Base-by-base conservation (phyloP, 192 early-diverging fungal species). In the Mortierella hygrophila region DNA sequence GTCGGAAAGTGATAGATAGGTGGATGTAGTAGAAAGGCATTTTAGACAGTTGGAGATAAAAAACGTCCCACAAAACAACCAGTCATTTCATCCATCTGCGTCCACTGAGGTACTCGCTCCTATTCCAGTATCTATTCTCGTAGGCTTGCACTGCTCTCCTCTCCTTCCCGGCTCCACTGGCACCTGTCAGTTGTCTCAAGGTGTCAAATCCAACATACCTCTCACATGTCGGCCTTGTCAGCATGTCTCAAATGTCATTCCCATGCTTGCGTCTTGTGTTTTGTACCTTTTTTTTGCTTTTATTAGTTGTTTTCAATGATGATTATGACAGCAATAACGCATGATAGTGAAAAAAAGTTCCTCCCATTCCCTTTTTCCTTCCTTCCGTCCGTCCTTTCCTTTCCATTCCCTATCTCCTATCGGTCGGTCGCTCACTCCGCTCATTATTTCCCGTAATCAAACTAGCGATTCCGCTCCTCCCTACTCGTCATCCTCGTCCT, bases 401-500 rank as follows among this genome's bases (percentile, higher is more conserved):
- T 15, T 72, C 26, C 71, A 26, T 52, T 41, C 60, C 40, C 44
- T 75, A 37, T 37, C 41, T 46, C 72, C 40, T 76, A 42, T 38
- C 69, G 70, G 40, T 26, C 49, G 32, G 4, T 29, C 70, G 32
- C 69, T 44, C 38, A 40, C 40, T 75, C 79, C 68, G 63, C 79
- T 21, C 65, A 65, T 54, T 68, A 46, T 49, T 49, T 44, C 72
- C 72, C 21, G 26, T 29, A 26, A 63, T 35, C 29, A 37, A 54
- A 69, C 16, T 4, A 13, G 5, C 70, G n/a, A 40, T 37, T 5
- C 42, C 38, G 70, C n/a, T 20, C 42, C 49, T 52, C 40, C 44
- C 38, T 72, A 40, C 52, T 80, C 87, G 42, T 83, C 87, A 41
- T 83, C 76, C 16, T 84, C 87, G 10, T 88, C 84, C 3, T 80